Base-by-base conservation (phyloP, 1,139 yeast species). In the Kodamaea sp. region DNA sequence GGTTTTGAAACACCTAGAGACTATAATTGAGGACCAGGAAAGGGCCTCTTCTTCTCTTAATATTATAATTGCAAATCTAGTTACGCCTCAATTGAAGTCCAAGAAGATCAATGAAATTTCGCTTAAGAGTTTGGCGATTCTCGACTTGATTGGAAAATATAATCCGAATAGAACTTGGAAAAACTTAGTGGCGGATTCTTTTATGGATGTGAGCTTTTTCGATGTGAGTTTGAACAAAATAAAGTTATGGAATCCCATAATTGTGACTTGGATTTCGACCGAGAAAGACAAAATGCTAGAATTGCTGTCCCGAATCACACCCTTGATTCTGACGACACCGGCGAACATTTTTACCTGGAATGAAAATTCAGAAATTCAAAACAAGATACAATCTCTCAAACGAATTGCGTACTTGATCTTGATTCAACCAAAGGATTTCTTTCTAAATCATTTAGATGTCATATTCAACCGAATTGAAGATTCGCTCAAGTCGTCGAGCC, bases 321-420 rank as follows among this genome's bases (percentile, higher is more conserved):
- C 79, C 7, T 62, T 68, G 31, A 70, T 73, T 19, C 56, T 59
- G 31, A 61, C 80, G 1, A 63, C 81, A 5, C 66, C 82, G 0
- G 69, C 80, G 10, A 77, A 78, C 8, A 65, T 84, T 18, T 85
- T 86, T 57, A 79, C 76, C 26, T 85, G 95, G 90, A 80, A 80
- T 43, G 95, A 87, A 42, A 55, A 51, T 42, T 78, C 83, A 12
- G 92, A 83, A 44, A 63, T 79, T 21, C 76, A 73, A 19, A 63
- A 61, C 35, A 73, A 76, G 33, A 62, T 72, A 4, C 56, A 63
- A 39, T 69, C 76, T 22, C 50, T 87, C 28, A 76, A 73, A 38
- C 69, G 90, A 34, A 65, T 88, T 2, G 64, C 85, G 0, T 86
- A 78, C 46, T 53, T 90, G 37, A 49, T 87, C 7, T 50, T 84